Base-by-base conservation (phyloP, 2,329 filamentous ascomycete genomes). In the Ceratocystiopsis sp. region DNA sequence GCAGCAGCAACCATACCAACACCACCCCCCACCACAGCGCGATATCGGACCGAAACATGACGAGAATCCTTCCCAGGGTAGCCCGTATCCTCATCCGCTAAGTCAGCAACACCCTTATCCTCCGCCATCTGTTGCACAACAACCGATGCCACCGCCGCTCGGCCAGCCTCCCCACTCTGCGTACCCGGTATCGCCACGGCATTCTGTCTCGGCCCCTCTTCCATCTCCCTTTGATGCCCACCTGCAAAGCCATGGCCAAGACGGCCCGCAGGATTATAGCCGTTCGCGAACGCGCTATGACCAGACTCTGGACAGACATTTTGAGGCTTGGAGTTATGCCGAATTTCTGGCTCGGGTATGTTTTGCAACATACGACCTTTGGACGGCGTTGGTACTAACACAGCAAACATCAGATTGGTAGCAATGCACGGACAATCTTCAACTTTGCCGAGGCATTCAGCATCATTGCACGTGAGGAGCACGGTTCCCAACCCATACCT, bases 361-460 rank as follows among this genome's bases (percentile, higher is more conserved):
- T 60, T 18, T 35, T 32, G 9, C 6, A 29, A 29, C 25, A 2
- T 29, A 29, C 10, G 25, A 16, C 11, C 6, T 15, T 3, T 15
- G 9, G 34, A 15, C 5, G 21, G 49, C 47, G 25, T 4, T 15
- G 19, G 9, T 29, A 36, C 7, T 11, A 40, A 10, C 10, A 18
- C 16, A 35, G 7, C 48, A 50, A 48, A 55, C 46, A 41, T 35
- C 53, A 75, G 71, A 69, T 75, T 50, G 63, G 62, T 37, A 63
- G 62, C 43, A 62, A 64, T 4, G 66, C 69, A 15, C 65, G 70
- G 34, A 74, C 69, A 1, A 61, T 75, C 10, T 69, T 62, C 52
- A 69, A 69, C 47, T 76, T 75, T 51, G 68, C 70, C 33, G 71
- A 75, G 48, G 68, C 67, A 1, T 75, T 73, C 42, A 60, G 61